These are phyloP conservation scores for Solanum hybrid DNA, from an alignment of 305 asterid species.

Conservation along the genomic window DNA sequence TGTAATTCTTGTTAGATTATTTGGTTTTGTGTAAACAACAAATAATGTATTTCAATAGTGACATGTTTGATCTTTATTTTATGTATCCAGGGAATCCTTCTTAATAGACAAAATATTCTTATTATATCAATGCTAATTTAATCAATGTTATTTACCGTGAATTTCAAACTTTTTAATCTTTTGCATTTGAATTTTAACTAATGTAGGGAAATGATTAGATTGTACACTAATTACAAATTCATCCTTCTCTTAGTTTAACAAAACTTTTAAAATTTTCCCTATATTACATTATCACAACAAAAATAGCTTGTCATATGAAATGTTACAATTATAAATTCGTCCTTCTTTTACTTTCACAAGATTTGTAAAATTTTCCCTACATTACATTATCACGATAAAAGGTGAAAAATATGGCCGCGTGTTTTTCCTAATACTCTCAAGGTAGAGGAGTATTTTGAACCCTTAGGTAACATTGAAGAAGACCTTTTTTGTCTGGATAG, in stretches of 20 bases:
- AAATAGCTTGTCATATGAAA: not conserved
- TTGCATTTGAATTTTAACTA: not conserved
- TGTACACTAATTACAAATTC: not conserved
- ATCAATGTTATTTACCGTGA: not conserved
- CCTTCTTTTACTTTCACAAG: not conserved
- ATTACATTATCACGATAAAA: not conserved
- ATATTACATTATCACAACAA: not conserved
- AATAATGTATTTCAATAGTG: not conserved
- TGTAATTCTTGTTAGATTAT: not conserved
- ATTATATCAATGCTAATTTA: not conserved
- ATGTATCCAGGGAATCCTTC: not conserved
- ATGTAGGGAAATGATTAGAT: not conserved
- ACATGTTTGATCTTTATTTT: not conserved
- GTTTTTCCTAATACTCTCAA: not conserved
- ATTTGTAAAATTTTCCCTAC: fast-evolving
- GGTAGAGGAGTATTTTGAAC: not conserved
- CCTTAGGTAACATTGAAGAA: not conserved
- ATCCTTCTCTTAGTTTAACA: not conserved
- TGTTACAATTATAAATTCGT: no score
- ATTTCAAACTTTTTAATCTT: not conserved
- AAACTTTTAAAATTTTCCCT: not conserved
- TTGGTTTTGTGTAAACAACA: not conserved
- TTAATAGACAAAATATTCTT: not conserved
- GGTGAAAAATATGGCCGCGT: not conserved
- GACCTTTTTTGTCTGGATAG: not conserved